phyloP scores from a whole-genome alignment of 345 rosid species.

The Lepidium sativum region DNA sequence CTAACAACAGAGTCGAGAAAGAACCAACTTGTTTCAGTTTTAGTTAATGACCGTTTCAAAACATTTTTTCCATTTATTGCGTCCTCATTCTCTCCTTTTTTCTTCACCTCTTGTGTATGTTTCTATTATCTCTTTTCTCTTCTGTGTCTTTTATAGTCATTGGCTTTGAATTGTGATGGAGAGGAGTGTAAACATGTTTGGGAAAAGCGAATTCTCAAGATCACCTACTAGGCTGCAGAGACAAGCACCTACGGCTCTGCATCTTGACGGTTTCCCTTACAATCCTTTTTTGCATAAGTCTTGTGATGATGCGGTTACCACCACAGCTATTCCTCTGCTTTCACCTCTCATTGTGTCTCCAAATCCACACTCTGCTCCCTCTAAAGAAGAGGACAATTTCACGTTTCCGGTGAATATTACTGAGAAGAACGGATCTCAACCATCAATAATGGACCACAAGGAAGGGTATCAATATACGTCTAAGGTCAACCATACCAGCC shows the following conservation, averaged over 20 bases:
- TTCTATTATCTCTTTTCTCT: neutral
- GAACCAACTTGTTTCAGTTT: too few relatives aligned
- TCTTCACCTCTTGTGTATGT: neutral
- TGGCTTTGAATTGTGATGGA: constrained; percentile 20
- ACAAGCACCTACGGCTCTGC: constrained; percentile 41
- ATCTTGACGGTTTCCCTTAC: constrained; percentile 10
- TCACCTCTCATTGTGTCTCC: constrained; percentile 44
- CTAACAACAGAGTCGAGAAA: too few relatives aligned
- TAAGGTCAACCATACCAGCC: constrained; percentile 17
- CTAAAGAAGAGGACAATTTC: constrained; percentile 14
- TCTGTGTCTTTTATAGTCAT: neutral
- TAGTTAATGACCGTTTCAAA: too few relatives aligned
- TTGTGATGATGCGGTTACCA: neutral
- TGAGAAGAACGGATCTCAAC: neutral
- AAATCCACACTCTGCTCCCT: neutral
- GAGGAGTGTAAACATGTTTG: constrained; percentile 16
- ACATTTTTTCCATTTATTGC: too few relatives aligned
- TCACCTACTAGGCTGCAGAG: constrained; percentile 63
- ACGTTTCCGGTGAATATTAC: constrained; percentile 6
- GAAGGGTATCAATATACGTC: constrained; percentile 22
- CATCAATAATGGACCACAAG: constrained; percentile 1
- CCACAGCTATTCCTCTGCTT: constrained; percentile 42
- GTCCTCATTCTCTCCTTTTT: too few relatives aligned
- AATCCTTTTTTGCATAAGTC: constrained; percentile 7
- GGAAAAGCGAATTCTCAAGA: constrained; percentile 14